Evolutionary conservation across 164 flowering plant species (phyloP).

Genomic region (Aristolochia contorta): DNA sequence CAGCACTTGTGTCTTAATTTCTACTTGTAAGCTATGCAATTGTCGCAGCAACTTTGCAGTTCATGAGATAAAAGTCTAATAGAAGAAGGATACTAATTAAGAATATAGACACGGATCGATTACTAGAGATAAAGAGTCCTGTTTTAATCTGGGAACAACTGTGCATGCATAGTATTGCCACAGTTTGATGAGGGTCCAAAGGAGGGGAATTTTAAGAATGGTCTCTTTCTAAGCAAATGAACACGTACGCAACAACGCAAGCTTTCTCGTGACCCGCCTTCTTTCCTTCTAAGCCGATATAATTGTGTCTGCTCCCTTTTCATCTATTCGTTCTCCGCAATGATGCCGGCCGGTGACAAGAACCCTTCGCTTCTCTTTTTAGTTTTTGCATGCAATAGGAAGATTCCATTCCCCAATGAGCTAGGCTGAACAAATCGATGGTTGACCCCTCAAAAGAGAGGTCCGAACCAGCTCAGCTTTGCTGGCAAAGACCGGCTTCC

Average conservation of each 20-base stretch:
- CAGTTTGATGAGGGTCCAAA: constrained; percentile 16
- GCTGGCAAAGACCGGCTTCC: constrained; percentile 42
- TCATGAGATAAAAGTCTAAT: too few relatives aligned
- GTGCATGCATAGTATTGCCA: constrained; percentile 3
- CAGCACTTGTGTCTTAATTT: too few relatives aligned
- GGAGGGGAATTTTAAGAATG: constrained; percentile 9
- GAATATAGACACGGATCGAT: too few relatives aligned
- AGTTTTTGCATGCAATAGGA: constrained; percentile 19
- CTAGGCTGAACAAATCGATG: constrained; percentile 16
- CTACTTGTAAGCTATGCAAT: too few relatives aligned
- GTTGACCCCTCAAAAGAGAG: constrained; percentile 25
- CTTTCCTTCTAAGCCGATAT: constrained; percentile 24
- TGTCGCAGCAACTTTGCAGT: too few relatives aligned
- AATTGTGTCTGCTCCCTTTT: constrained; percentile 24
- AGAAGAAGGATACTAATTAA: too few relatives aligned
- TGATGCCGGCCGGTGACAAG: constrained; percentile 25
- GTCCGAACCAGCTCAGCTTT: constrained; percentile 28
- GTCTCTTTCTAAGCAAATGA: constrained; percentile 35
- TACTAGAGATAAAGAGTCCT: too few relatives aligned
- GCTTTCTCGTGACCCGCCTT: constrained; percentile 30
- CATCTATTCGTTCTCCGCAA: constrained; percentile 19
- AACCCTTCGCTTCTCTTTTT: constrained; percentile 10
- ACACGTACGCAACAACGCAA: constrained; percentile 20
- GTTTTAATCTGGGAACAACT: neutral
- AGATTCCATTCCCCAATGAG: constrained; percentile 34